These are phyloP conservation scores for Penicillium frequentans DNA, from an alignment of 2,329 filamentous ascomycete species.

Conservation along the genomic window DNA sequence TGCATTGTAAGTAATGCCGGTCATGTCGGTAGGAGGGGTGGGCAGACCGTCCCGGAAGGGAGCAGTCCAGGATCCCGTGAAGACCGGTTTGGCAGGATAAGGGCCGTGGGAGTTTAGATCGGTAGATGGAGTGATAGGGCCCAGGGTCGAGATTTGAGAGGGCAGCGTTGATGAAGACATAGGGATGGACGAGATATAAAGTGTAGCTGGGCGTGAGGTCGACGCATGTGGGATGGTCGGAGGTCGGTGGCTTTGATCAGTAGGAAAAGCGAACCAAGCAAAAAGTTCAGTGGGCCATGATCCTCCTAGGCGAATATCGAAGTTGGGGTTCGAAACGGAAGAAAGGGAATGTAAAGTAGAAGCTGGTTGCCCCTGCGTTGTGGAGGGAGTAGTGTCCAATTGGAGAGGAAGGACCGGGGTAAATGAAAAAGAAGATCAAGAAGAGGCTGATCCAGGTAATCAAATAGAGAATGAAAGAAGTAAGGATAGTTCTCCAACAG, in stretches of 20 bases:
- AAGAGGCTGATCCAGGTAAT: background rate
- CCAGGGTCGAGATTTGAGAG: conserved; percentile 27
- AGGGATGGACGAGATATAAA: conserved; percentile 18
- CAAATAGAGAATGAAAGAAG: conserved; percentile 1
- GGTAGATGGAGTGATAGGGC: conserved; percentile 28
- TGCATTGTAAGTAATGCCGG: conserved; percentile 39
- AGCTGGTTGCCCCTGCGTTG: background rate
- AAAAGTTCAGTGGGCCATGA: conserved; percentile 15
- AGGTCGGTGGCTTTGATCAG: background rate
- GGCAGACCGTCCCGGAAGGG: conserved; percentile 43
- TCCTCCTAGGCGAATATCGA: conserved; percentile 1
- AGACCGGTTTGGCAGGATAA: conserved; percentile 13
- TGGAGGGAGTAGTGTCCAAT: background rate
- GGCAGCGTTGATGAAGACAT: conserved; percentile 36
- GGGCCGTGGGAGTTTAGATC: conserved; percentile 21
- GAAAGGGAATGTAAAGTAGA: background rate
- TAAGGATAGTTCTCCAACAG: conserved; percentile 6
- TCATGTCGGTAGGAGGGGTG: conserved; percentile 45
- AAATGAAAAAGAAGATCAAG: background rate
- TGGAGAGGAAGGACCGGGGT: background rate
- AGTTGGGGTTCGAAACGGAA: background rate
- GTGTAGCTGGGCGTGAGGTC: conserved; percentile 6
- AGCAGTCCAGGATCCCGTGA: conserved; percentile 33
- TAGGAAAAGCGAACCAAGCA: conserved; percentile 1
- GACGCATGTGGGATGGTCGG: conserved; percentile 15